These are phyloP conservation scores for Solanum chiquidenum DNA, from an alignment of 257 asterid genomes.

Conservation along the genomic window DNA sequence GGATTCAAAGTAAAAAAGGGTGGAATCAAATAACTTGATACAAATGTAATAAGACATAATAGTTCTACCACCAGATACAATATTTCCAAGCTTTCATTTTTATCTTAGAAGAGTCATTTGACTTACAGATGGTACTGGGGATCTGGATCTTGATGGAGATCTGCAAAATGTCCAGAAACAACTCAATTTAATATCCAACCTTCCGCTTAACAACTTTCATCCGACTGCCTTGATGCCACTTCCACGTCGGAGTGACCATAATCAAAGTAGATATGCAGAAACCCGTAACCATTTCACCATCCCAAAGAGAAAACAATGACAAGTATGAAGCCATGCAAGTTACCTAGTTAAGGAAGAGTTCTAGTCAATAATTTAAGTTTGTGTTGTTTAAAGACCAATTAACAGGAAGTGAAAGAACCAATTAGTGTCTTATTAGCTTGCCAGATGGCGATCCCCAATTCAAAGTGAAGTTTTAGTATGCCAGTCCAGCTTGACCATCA, in stretches of 20 bases:
- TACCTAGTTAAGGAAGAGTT: slow-evolving; percentile 26
- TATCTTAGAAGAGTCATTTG: neutral
- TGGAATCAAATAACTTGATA: neutral
- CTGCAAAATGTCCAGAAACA: slow-evolving; percentile 99
- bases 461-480: slow-evolving; percentile 35
- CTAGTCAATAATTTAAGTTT: slow-evolving; percentile 10
- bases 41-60: neutral
- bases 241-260: slow-evolving; percentile 53
- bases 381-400: slow-evolving; percentile 21
- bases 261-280: slow-evolving; percentile 24
- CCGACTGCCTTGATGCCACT: slow-evolving; percentile 81
- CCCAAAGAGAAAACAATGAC: slow-evolving; percentile 2
- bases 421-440: slow-evolving; percentile 16
- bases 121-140: slow-evolving; percentile 91
- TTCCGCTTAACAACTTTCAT: slow-evolving; percentile 70
- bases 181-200: slow-evolving; percentile 82
- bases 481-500: slow-evolving; percentile 66
- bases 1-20: neutral
- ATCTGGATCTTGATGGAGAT: slow-evolving; percentile 95
- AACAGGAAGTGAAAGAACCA: slow-evolving; percentile 19
- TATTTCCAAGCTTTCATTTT: neutral
- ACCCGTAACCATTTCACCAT: slow-evolving; percentile 22
- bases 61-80: neutral
- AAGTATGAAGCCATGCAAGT: slow-evolving; percentile 22
- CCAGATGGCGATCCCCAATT: slow-evolving; percentile 34